Base-by-base conservation (phyloP, 2,329 filamentous ascomycete species). In the Rasamsonia emersonii region DNA sequence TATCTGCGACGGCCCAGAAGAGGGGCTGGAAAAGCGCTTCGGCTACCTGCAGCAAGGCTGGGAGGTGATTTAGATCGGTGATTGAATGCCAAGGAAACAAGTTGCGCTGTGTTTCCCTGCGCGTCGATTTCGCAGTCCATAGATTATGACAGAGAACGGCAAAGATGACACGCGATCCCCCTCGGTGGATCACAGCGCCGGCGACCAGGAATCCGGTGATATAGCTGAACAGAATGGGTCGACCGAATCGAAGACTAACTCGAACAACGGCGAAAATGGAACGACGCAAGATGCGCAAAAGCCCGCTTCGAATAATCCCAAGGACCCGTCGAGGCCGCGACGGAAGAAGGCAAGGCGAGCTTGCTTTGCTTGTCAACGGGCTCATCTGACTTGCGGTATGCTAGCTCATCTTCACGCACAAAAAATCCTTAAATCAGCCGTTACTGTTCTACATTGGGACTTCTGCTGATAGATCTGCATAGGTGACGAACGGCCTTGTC, bases 361-460 rank as follows among this genome's bases (percentile, higher is more conserved):
- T 36, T 98, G 91, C 62, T 94, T 82, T 73, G 89, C 91, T 42
- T 98, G 91, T 62, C 91, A 98, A 65, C 75, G 89, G 61, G 91
- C 91, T 42, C 91, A 98, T 73, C 68, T 98, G 57, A 98, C 91
- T 44, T 98, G 91, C 68, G 89, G 91, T 96, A 82, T 74, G 88
- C 78, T 42, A 45, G 39, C 35, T 24, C 38, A 39, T 35, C 20
- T 24, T 33, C 6, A 23, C 14, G 5, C 20, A 28, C 31, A 3
- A 24, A 5, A 11, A 20, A 15, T 9, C n/a, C 21, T n/a, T 13
- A 11, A 10, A 25, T 23, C 36, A 33, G 18, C 28, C 40, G 18
- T 29, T 29, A 28, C 24, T 38, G 30, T 38, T 36, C 30, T 39
- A 19, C 33, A n/a, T 35, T 36, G 31, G 15, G 36, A 30, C 26